Evolutionary conservation across 176 grass and related monocot genomes (phyloP), one percentile per base, ranked within the genome.

Genomic region (Dendrocalamus sinicus): DNA sequence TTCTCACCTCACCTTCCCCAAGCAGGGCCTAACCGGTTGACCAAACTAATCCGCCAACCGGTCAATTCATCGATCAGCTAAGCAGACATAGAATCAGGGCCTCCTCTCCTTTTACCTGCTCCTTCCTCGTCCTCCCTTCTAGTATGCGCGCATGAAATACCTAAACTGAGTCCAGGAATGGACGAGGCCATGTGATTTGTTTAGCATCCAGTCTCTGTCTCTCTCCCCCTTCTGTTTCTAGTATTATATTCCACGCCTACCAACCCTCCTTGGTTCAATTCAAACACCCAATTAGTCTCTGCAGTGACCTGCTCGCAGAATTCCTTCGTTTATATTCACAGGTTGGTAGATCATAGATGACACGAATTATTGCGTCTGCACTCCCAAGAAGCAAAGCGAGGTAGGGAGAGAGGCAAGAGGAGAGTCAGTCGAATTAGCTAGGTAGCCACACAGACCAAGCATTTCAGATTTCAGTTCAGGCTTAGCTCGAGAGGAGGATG

Each of bases 141-240:
- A 58, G 8, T 35, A 35, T 28, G 28, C 64, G 43, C 22, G n/a
- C 12, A 70, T 26, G 32, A 51, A 83, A 61, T 41, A 24, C 51
- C 44, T 82, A 82, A 24, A 85, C 54, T 47, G 71, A 77, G 24
- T 54, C 11, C n/a, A 6, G 11, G 40, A 37, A 37, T 82, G 66
- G 84, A 79, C 48, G 75, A 15, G 62, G 12, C 79, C 84, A 84
- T 75, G 74, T 78, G 72, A 57, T 83, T 82, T 83, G 84, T 61
- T 90, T 28, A 73, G 73, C 67, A 19, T 64, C 37, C 19, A 28
- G 79, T 13, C 22, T 61, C 51, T 9, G 32, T 20, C 55, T 37
- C 24, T 12, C 3, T 47, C 12, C 19, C 67, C 19, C 22, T 70
- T 12, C 71, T 17, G 60, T 41, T 89, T 83, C 66, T 7, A 35